Evolutionary conservation across 129 eudicot species (phyloP), one percentile per base, ranked within the genome.

Genomic region (Pittosporum tobira): DNA sequence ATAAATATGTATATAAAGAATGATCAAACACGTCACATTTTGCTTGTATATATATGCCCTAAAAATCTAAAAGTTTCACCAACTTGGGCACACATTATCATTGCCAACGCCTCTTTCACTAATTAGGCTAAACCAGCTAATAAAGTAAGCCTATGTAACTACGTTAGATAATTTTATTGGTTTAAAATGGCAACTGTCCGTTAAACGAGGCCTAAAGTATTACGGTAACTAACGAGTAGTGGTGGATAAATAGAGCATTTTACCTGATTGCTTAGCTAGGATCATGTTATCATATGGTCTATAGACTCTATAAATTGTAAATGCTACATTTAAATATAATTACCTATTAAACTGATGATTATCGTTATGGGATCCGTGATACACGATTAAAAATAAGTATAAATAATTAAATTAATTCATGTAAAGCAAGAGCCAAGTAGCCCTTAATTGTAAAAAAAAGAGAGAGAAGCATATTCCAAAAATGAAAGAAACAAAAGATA

Each of bases 401-500:
- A 64, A 38, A 30, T 50, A 28, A 60, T 2, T 14, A 40, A 46
- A 19, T 31, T 1, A 30, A 36, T 27, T 24, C 13, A 65, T 27
- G n/a, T 13, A 25, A 30, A 56, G 51, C 24, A 46, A 64, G 45
- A 67, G 11, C 13, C 12, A 42, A 36, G 61, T 11, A 54, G 11
- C 1, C 19, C 4, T 27, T 15, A 13, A 50, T 22, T 48, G 30
- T 26, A 3, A 22, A 49, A 67, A 57, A 47, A 45, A 55, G 62
- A 65, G n/a, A n/a, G n/a, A n/a, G n/a, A n/a, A n/a, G 66, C 73
- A 70, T 73, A 76, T 59, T 67, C 76, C 61, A 52, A 49, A 59
- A 51, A 55, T 47, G 65, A 66, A 74, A 42, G 71, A 80, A 77
- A 77, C 79, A 75, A 80, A 74, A 65, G 75, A 69, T 71, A 58